phyloP scores from a whole-genome alignment of 1,139 yeast genomes.

The Candida sp. region DNA sequence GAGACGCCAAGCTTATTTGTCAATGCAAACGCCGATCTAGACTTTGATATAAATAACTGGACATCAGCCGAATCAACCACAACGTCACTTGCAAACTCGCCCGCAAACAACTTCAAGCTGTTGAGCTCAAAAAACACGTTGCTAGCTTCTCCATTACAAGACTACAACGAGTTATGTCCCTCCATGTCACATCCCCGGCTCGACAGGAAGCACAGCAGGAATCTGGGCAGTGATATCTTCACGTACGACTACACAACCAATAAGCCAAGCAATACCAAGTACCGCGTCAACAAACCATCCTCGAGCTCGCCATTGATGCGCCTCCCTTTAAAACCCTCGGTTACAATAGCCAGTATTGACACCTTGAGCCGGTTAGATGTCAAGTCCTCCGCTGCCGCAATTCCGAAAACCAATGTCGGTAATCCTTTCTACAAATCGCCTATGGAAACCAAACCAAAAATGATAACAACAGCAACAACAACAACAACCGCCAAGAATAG shows the following conservation, averaged over 20 bases:
- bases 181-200: neutral
- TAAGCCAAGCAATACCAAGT: slow-evolving; percentile 4
- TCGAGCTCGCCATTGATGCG: slow-evolving; percentile 11
- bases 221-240: slow-evolving; percentile 11
- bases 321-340: slow-evolving; percentile 26
- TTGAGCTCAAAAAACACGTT: slow-evolving; percentile 2
- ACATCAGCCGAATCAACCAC: neutral
- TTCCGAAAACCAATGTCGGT: slow-evolving; percentile 11
- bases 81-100: neutral
- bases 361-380: slow-evolving; percentile 8
- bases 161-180: neutral
- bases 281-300: slow-evolving; percentile 12
- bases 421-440: slow-evolving; percentile 19
- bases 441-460: neutral
- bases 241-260: slow-evolving; percentile 12
- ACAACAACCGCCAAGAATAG: neutral
- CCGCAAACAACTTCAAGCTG: neutral
- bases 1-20: slow-evolving; percentile 5
- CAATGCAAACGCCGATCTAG: neutral
- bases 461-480: neutral
- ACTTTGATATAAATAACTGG: neutral
- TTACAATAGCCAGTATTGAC: slow-evolving; percentile 28
- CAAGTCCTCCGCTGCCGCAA: slow-evolving; percentile 8
- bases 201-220: neutral
- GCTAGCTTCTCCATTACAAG: slow-evolving; percentile 4